Conservation (phyloP, 73 alveolate genomes). For the Paramecium octaurelia region DNA sequence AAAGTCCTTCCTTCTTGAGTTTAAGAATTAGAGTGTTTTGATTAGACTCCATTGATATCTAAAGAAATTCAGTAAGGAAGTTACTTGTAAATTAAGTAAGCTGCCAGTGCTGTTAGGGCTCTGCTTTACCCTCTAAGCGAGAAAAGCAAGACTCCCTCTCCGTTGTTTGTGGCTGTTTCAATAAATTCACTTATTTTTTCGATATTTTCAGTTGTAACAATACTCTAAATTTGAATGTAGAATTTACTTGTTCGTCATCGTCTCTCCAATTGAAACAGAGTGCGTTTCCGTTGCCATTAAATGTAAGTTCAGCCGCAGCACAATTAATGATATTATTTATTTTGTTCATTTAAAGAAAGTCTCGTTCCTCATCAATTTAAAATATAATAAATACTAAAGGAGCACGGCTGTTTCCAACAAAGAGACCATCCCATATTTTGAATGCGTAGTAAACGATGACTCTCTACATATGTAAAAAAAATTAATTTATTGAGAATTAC, state of each 20-base stretch:
- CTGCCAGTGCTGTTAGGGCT: slow-evolving; percentile 4
- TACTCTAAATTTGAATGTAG: not conserved
- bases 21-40: not conserved
- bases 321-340: not conserved
- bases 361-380: slow-evolving; percentile 17
- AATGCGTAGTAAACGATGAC: not conserved
- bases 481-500: not conserved
- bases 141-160: not conserved
- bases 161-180: not conserved
- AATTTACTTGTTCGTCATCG: not conserved
- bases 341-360: not conserved
- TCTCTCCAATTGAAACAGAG: not conserved
- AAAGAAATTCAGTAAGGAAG: not conserved
- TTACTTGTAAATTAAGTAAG: slow-evolving; percentile 16
- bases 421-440: slow-evolving; percentile 4
- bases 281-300: not conserved
- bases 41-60: not conserved
- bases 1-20: slow-evolving; percentile 28
- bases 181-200: not conserved
- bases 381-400: not conserved
- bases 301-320: not conserved
- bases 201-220: not conserved
- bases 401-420: slow-evolving; percentile 30
- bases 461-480: not conserved
- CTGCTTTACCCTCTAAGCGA: slow-evolving; percentile 5